phyloP scores from a whole-genome alignment of 495 filamentous ascomycete species.

The Penicillium goetzii region DNA sequence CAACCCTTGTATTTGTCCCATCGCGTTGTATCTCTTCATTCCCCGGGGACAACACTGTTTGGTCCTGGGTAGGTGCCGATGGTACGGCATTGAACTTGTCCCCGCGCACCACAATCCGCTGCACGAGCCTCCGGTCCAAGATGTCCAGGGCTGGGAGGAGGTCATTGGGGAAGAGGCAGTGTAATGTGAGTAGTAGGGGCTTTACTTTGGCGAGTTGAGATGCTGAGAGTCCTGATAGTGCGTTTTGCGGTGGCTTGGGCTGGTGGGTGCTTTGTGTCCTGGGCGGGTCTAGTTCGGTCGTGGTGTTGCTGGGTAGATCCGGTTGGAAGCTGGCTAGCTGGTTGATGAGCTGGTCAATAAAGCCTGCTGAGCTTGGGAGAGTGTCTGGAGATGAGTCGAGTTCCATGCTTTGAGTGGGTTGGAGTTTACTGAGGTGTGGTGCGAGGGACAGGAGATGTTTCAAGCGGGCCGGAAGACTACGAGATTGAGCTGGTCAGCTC shows the following conservation, averaged over 20 bases:
- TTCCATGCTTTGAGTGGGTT: not conserved
- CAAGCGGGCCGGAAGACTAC: not conserved
- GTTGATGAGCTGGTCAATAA: slow-evolving; percentile 38
- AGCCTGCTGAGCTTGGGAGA: slow-evolving; percentile 13
- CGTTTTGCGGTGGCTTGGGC: slow-evolving; percentile 23
- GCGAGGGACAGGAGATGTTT: not conserved
- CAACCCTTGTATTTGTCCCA: not conserved
- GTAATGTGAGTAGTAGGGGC: slow-evolving; percentile 54
- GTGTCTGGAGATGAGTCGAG: not conserved
- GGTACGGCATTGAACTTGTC: slow-evolving; percentile 11
- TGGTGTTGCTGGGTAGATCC: not conserved
- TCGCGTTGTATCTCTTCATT: not conserved
- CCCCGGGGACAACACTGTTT: not conserved
- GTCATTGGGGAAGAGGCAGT: slow-evolving; percentile 58
- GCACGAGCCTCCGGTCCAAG: slow-evolving; percentile 73
- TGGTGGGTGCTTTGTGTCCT: slow-evolving; percentile 9
- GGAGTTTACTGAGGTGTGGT: not conserved
- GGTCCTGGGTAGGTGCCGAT: slow-evolving; percentile 8
- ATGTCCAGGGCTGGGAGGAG: slow-evolving; percentile 79
- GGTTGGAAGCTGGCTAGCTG: slow-evolving; percentile 26
- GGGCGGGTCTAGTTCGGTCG: slow-evolving; percentile 9
- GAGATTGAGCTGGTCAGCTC: not conserved
- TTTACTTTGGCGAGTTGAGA: slow-evolving; percentile 34
- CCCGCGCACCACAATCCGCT: slow-evolving; percentile 33
- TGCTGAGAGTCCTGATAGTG: slow-evolving; percentile 28